These are phyloP conservation scores for Galerina sulciceps DNA, from an alignment of 768 basidiomycete species.

Conservation along the genomic window DNA sequence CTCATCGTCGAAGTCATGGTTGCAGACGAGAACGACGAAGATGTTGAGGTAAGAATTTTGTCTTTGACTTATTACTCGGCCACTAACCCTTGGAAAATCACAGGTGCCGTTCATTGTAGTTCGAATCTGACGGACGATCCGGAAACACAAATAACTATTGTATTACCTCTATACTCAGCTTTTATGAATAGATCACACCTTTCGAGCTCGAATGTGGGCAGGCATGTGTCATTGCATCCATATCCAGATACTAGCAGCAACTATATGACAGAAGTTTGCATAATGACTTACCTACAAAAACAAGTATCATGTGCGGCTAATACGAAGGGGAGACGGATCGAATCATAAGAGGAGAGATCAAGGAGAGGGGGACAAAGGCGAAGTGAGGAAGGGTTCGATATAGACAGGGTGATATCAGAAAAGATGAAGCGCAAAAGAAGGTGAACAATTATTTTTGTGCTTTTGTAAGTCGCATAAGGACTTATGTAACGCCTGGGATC, in stretches of 20 bases:
- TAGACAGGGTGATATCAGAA: slow-evolving; percentile 26
- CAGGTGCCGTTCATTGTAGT: slow-evolving; percentile 88
- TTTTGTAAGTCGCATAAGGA: slow-evolving; percentile 25
- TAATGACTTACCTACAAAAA: slow-evolving; percentile 52
- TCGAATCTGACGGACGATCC: slow-evolving; percentile 45
- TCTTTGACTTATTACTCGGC: not conserved
- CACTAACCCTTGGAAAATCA: not conserved
- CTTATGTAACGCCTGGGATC: slow-evolving; percentile 6
- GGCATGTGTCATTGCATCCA: slow-evolving; percentile 37
- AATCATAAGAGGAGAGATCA: slow-evolving; percentile 19
- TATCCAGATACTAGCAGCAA: slow-evolving; percentile 29
- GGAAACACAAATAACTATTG: slow-evolving; percentile 8
- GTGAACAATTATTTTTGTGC: slow-evolving; percentile 53
- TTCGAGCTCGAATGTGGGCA: slow-evolving; percentile 1
- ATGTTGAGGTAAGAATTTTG: slow-evolving; percentile 76
- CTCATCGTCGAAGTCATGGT: slow-evolving; percentile 95
- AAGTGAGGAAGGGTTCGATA: slow-evolving; percentile 24
- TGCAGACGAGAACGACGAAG: slow-evolving; percentile 89
- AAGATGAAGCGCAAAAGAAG: slow-evolving; percentile 39
- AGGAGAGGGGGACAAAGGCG: slow-evolving; percentile 27
- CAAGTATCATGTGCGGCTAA: slow-evolving; percentile 22
- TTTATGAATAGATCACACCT: not conserved
- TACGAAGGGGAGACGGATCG: slow-evolving; percentile 24
- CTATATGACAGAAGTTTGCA: slow-evolving; percentile 30
- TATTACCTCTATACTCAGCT: slow-evolving; percentile 3